phyloP scores from a whole-genome alignment of 768 basidiomycete genomes.

The Coprinopsis marcescibilis region DNA sequence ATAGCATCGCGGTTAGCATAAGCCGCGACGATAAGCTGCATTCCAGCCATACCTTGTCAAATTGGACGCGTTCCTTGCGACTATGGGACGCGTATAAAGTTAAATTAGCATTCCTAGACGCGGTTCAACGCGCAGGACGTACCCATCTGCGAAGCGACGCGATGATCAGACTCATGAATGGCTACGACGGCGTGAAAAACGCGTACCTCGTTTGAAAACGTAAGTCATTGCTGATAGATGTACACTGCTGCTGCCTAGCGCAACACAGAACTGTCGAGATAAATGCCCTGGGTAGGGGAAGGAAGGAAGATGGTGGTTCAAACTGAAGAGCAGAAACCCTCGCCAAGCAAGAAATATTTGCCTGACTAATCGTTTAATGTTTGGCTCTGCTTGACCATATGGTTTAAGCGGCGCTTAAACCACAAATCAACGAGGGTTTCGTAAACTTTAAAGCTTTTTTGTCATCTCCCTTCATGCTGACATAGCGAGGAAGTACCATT shows the following conservation, averaged over 20 bases:
- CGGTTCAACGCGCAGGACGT: conserved; percentile 35
- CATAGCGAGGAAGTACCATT: no score
- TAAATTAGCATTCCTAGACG: conserved; percentile 14
- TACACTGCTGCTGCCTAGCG: neutral
- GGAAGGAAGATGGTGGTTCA: conserved; percentile 6
- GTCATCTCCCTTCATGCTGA: no score
- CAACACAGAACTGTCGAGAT: neutral
- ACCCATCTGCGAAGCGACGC: conserved; percentile 36
- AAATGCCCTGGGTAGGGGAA: neutral
- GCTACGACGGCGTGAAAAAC: neutral
- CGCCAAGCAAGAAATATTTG: neutral
- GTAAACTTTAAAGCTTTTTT: no score
- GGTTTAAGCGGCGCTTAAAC: no score
- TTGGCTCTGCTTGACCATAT: conserved; percentile 4
- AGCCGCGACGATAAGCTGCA: conserved; percentile 6
- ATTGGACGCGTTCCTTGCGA: conserved; percentile 88
- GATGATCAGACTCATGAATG: conserved; percentile 8
- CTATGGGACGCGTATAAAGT: conserved; percentile 27
- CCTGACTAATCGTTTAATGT: conserved; percentile 10
- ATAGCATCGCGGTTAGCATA: conserved; percentile 14
- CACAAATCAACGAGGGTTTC: no score
- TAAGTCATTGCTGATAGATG: conserved; percentile 12
- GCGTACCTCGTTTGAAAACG: conserved; percentile 36
- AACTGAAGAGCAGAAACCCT: neutral
- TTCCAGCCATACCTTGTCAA: conserved; percentile 68